Evolutionary conservation across 495 filamentous ascomycete genomes (phyloP).

Genomic region (Aspergillus sparsus): DNA sequence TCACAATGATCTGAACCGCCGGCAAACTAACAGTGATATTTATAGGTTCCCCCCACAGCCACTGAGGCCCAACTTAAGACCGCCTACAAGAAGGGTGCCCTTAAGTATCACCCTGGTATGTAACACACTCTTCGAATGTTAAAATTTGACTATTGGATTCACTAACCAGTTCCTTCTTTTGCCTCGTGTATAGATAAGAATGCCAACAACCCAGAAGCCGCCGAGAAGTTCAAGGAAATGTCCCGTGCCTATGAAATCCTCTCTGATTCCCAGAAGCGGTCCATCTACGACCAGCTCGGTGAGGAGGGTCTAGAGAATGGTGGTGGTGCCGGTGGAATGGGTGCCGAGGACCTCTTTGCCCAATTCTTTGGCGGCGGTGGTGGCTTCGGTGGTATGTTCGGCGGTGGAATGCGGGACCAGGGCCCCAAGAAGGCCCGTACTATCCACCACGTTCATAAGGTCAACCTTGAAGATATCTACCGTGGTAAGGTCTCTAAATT

Average conservation of each 20-base stretch:
- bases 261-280: conserved; percentile 86
- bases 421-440: conserved; percentile 93
- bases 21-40: conserved; percentile 30
- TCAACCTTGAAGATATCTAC: conserved; percentile 97
- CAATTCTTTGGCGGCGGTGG: conserved; percentile 96
- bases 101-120: conserved; percentile 90
- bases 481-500: conserved; percentile 96
- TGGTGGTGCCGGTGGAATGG: conserved; percentile 82
- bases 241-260: conserved; percentile 94
- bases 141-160: background rate
- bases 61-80: conserved; percentile 81
- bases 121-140: background rate
- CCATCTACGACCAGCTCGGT: conserved; percentile 94
- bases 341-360: conserved; percentile 93
- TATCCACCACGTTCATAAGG: conserved; percentile 97
- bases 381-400: conserved; percentile 80
- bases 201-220: conserved; percentile 85
- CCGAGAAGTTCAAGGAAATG: conserved; percentile 97
- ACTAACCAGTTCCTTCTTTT: conserved; percentile 14
- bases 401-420: conserved; percentile 76
- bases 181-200: conserved; percentile 76
- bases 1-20: background rate
- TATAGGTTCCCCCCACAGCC: conserved; percentile 69
- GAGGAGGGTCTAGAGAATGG: conserved; percentile 92
- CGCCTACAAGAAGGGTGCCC: conserved; percentile 86